Evolutionary conservation across 495 filamentous ascomycete genomes (phyloP).

Genomic region (Penicillium psychrofluorescens): DNA sequence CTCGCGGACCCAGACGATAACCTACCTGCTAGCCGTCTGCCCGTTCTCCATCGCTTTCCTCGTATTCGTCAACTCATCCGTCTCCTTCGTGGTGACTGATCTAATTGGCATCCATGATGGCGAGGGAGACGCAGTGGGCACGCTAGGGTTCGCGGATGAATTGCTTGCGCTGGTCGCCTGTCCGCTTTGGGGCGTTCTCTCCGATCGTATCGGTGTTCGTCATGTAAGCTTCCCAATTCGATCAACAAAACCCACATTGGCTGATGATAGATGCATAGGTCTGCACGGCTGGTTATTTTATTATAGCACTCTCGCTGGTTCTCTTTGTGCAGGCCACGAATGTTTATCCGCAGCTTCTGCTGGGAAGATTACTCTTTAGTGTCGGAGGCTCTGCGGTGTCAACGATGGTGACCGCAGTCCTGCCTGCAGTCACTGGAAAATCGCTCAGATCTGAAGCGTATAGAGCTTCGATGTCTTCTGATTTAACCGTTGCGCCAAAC

Average conservation of each 20-base stretch:
- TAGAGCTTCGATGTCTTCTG: conserved; percentile 50
- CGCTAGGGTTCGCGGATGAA: conserved; percentile 93
- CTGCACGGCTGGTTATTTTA: conserved; percentile 67
- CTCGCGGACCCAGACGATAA: conserved; percentile 64
- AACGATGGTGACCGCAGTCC: conserved; percentile 95
- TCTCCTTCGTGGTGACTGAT: conserved; percentile 93
- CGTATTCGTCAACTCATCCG: conserved; percentile 90
- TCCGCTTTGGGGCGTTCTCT: conserved; percentile 86
- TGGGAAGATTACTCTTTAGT: conserved; percentile 83
- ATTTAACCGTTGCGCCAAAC: conserved; percentile 56
- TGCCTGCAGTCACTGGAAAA: conserved; percentile 72
- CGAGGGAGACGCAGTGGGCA: conserved; percentile 87
- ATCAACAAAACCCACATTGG: neutral
- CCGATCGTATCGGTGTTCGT: conserved; percentile 80
- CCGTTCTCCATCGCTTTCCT: conserved; percentile 96
- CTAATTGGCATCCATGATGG: conserved; percentile 66
- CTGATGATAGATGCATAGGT: conserved; percentile 39
- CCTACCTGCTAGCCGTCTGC: conserved; percentile 83
- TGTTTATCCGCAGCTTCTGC: conserved; percentile 82
- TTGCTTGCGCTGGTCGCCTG: conserved; percentile 84
- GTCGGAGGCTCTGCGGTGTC: conserved; percentile 84
- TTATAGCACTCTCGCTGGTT: conserved; percentile 70
- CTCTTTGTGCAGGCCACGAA: conserved; percentile 78
- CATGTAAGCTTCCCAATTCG: conserved; percentile 30
- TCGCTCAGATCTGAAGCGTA: conserved; percentile 8